Evolutionary conservation across 768 basidiomycete species (phyloP).

Genomic region (Pisolithus marmoratus): DNA sequence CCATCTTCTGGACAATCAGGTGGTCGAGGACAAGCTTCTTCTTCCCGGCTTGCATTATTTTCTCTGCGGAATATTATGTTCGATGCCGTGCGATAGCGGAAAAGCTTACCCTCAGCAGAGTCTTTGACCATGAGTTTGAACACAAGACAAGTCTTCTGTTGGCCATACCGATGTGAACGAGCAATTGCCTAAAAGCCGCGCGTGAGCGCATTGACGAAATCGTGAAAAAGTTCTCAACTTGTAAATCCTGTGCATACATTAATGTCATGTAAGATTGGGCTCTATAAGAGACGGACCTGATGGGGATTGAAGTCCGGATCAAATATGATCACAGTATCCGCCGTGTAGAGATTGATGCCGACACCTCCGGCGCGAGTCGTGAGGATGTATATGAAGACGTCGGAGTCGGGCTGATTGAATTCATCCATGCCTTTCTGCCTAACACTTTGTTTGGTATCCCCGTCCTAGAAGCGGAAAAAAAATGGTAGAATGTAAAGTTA

Average conservation of each 20-base stretch:
- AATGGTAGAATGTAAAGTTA: slow-evolving; percentile 1
- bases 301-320: slow-evolving; percentile 99
- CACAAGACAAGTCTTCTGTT: slow-evolving; percentile 88
- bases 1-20: slow-evolving; percentile 94
- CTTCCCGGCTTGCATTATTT: slow-evolving; percentile 89
- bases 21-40: slow-evolving; percentile 94
- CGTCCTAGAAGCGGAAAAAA: slow-evolving; percentile 54
- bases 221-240: slow-evolving; percentile 48
- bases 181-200: slow-evolving; percentile 69
- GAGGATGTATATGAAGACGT: slow-evolving; percentile 86
- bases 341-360: slow-evolving; percentile 86
- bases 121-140: slow-evolving; percentile 96
- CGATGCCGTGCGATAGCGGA: not conserved
- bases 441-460: slow-evolving; percentile 75
- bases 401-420: slow-evolving; percentile 84
- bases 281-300: slow-evolving; percentile 44
- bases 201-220: slow-evolving; percentile 1
- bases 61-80: slow-evolving; percentile 44
- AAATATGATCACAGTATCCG: slow-evolving; percentile 89
- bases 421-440: slow-evolving; percentile 94
- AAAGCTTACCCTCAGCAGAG: slow-evolving; percentile 72
- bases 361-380: slow-evolving; percentile 93
- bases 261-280: slow-evolving; percentile 5
- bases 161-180: slow-evolving; percentile 90
- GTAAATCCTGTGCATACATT: slow-evolving; percentile 60